Base-by-base conservation (phyloP, 345 rosid species). In the Eutrema japonicum region DNA sequence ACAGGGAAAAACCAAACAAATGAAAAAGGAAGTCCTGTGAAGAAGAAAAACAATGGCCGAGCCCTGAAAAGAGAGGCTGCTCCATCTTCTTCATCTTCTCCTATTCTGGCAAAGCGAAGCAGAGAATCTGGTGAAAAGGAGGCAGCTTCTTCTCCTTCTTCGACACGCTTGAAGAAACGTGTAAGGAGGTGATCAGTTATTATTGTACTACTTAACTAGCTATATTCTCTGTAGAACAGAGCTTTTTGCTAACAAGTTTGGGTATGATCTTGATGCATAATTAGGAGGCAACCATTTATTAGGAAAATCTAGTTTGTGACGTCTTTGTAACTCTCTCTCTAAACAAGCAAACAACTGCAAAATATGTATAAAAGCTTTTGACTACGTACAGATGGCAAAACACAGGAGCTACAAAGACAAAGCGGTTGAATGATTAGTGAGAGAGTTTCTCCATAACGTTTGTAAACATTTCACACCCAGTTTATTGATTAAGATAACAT, bases 111-210 rank as follows among this genome's bases (percentile, higher is more conserved):
- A 7, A 82, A 80, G 52, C 72, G 82, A 52, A 69, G 71, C n/a
- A 74, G 60, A n/a, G 84, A 73, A 73, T 57, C 45, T 40, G 58
- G 47, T 40, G 82, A 81, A 62, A 70, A 55, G 8, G 76, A 75
- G 50, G 60, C 56, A 3, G 80, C 30, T 14, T 53, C 71, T 29
- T 29, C 74, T 49, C 54, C 54, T 66, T 42, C 64, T 47, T 64
- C 66, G 10, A 60, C 76, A 48, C 71, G 37, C 5, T 70, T 67
- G 60, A 84, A 78, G 68, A 84, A 79, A 74, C 82, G 85, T 32
- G 55, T 43, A 9, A 79, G 79, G 68, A 84, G 66, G 69, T 82
- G 76, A 74, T 43, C 46, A 35, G 4, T 14, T 35, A 8, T 49
- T 18, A 38, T 40, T 16, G 9, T 40, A 50, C 8, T 67, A 33